Evolutionary conservation across 352 stramenopile species (phyloP).

Genomic region (Plasmopara halstedii): DNA sequence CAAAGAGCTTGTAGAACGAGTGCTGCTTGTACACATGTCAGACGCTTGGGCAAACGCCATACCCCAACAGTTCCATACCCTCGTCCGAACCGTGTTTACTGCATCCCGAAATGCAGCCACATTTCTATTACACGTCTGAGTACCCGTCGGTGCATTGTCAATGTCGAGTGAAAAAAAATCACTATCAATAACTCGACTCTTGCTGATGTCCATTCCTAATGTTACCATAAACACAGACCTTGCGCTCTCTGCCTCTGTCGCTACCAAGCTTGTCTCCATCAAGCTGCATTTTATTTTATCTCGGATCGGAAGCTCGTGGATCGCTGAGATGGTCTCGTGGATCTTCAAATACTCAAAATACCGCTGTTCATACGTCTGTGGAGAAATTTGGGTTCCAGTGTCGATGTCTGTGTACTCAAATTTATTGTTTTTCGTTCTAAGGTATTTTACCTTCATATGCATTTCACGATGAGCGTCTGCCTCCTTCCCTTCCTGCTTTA

Average conservation of each 20-base stretch:
- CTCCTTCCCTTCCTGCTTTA: constrained; percentile 44
- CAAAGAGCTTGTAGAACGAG: background rate
- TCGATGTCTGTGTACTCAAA: constrained; percentile 47
- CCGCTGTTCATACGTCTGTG: constrained; percentile 32
- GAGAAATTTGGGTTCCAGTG: constrained; percentile 27
- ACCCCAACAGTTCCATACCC: constrained; percentile 23
- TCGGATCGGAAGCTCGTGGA: constrained; percentile 20
- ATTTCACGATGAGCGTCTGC: constrained; percentile 33
- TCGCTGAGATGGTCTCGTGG: constrained; percentile 25
- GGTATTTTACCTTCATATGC: constrained; percentile 26
- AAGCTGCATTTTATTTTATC: background rate
- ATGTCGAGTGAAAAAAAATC: constrained; percentile 20
- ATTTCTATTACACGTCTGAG: constrained; percentile 2
- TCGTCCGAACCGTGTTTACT: constrained; percentile 11
- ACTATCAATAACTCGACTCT: constrained; percentile 35
- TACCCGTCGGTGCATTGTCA: background rate
- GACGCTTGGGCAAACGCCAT: constrained; percentile 2
- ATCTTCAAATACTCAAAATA: constrained; percentile 39
- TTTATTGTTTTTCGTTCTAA: constrained; percentile 25
- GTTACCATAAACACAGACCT: constrained; percentile 7
- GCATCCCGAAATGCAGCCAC: constrained; percentile 13
- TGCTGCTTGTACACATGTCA: background rate
- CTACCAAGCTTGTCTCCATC: background rate
- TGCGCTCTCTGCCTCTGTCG: background rate
- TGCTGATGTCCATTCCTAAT: constrained; percentile 31